Conservation (phyloP, 306 rosid genomes). For the Hippophae rhamnoides region DNA sequence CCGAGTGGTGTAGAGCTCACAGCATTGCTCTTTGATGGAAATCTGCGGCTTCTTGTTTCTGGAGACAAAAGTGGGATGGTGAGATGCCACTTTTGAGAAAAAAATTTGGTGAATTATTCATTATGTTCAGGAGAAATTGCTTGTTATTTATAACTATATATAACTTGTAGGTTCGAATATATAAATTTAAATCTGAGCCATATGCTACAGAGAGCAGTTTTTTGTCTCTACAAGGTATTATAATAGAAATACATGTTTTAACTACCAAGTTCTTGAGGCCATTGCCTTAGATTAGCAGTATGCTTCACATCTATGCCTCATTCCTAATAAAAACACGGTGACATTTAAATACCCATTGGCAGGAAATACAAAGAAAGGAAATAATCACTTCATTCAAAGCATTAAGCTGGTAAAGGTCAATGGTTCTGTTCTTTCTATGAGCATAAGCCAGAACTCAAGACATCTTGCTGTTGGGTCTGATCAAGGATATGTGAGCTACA, state of each 20-base stretch:
- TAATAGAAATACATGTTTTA: slow-evolving; percentile 5
- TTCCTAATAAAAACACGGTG: slow-evolving; percentile 12
- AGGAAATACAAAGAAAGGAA: slow-evolving; percentile 72
- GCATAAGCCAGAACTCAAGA: slow-evolving; percentile 37
- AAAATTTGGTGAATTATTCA: background rate
- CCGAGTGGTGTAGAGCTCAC: slow-evolving; percentile 69
- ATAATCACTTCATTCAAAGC: slow-evolving; percentile 52
- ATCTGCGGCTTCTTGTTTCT: slow-evolving; percentile 54
- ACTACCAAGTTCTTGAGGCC: background rate
- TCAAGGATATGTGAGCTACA: slow-evolving; percentile 65
- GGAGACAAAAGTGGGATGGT: slow-evolving; percentile 90
- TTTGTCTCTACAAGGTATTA: slow-evolving; percentile 65
- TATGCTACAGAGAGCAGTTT: slow-evolving; percentile 45
- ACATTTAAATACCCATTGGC: slow-evolving; percentile 14
- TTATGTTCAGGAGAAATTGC: slow-evolving; percentile 2
- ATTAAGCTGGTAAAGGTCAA: slow-evolving; percentile 51
- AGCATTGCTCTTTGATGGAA: slow-evolving; percentile 46
- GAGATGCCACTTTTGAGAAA: slow-evolving; percentile 10
- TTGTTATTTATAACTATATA: slow-evolving; percentile 7
- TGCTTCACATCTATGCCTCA: slow-evolving; percentile 6
- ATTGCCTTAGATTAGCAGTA: slow-evolving; percentile 7
- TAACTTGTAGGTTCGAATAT: slow-evolving; percentile 59
- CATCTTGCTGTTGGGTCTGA: slow-evolving; percentile 89
- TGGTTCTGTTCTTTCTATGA: slow-evolving; percentile 53
- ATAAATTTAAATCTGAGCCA: slow-evolving; percentile 72